These are phyloP conservation scores for Verticillium zaregamsianum DNA, from an alignment of 2,329 filamentous ascomycete genomes.

Conservation along the genomic window DNA sequence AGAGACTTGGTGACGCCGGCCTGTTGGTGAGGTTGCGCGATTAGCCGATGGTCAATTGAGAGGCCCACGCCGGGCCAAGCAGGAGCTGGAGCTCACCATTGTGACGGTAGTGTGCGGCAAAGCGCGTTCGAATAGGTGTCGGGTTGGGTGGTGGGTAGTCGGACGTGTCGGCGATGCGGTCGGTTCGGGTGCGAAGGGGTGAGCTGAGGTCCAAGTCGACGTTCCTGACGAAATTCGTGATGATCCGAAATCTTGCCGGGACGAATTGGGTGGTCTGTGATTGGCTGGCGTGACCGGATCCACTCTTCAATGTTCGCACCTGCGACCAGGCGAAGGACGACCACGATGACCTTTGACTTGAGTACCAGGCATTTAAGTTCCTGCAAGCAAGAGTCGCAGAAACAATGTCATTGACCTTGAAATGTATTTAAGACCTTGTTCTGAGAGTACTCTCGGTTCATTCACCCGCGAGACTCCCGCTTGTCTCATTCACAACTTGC, in stretches of 20 bases:
- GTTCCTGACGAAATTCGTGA: slow-evolving; percentile 16
- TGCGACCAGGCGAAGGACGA: neutral
- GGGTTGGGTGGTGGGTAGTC: neutral
- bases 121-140: slow-evolving; percentile 8
- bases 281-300: slow-evolving; percentile 5
- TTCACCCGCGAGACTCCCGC: too few species aligned
- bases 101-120: slow-evolving; percentile 16
- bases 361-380: too few species aligned
- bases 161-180: neutral
- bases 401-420: too few species aligned
- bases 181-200: neutral
- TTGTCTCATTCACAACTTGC: too few species aligned
- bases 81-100: slow-evolving; percentile 27
- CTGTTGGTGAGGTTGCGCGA: slow-evolving; percentile 26
- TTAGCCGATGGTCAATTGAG: slow-evolving; percentile 23
- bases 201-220: slow-evolving; percentile 1
- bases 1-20: slow-evolving; percentile 28
- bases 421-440: too few species aligned
- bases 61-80: neutral
- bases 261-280: slow-evolving; percentile 7
- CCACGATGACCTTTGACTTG: neutral
- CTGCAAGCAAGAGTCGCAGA: too few species aligned
- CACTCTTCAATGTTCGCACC: neutral
- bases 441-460: too few species aligned
- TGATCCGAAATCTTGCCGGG: slow-evolving; percentile 14